phyloP scores from a whole-genome alignment of 78 protist genomes.

The Dictyostelium capitatum region DNA sequence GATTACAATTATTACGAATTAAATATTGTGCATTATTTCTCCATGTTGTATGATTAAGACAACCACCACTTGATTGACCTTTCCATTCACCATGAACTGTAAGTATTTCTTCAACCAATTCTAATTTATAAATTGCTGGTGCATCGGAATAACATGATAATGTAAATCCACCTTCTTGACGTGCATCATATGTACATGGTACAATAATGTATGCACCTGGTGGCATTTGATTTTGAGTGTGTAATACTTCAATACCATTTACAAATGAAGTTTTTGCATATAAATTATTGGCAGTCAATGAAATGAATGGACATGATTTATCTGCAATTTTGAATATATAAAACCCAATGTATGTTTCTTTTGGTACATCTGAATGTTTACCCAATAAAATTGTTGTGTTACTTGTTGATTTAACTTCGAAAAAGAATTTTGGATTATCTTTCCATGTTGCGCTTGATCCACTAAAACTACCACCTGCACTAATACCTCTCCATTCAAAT shows the following conservation, averaged over 20 bases:
- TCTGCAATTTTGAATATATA: constrained; percentile 51
- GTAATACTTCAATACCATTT: constrained; percentile 53
- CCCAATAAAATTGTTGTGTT: constrained; percentile 23
- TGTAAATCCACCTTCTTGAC: constrained; percentile 60
- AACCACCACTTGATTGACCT: constrained; percentile 69
- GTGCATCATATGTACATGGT: constrained; percentile 69
- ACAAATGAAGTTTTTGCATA: constrained; percentile 53
- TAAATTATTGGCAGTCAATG: constrained; percentile 37
- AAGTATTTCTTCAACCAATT: constrained; percentile 13
- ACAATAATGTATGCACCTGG: constrained; percentile 60
- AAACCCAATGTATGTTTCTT: constrained; percentile 66
- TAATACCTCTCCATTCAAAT: constrained; percentile 61
- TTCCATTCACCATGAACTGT: constrained; percentile 68
- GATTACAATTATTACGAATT: not conserved
- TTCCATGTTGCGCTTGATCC: constrained; percentile 72
- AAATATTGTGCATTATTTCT: constrained; percentile 69
- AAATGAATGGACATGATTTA: constrained; percentile 36
- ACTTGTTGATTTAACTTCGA: constrained; percentile 11
- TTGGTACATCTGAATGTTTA: constrained; percentile 21
- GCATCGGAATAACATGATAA: constrained; percentile 17
- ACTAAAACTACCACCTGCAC: constrained; percentile 78
- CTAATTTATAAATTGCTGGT: not conserved
- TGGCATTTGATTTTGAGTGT: constrained; percentile 19
- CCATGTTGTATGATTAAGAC: constrained; percentile 79
- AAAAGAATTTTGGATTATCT: constrained; percentile 75